Evolutionary conservation across 176 grass and related monocot species (phyloP).

Genomic region (Alloteropsis semialata): DNA sequence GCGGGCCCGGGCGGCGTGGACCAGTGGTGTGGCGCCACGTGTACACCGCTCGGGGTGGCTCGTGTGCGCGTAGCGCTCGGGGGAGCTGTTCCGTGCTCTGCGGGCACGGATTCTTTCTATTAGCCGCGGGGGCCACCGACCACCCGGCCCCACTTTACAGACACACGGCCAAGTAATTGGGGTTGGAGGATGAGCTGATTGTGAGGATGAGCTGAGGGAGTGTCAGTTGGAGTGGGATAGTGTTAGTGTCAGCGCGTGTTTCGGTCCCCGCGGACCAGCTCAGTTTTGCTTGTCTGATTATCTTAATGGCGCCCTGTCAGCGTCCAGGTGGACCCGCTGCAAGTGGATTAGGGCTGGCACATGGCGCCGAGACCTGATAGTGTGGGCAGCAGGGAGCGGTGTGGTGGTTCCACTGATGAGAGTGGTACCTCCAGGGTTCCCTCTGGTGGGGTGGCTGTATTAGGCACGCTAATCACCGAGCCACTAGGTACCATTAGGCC

Average conservation of each 20-base stretch:
- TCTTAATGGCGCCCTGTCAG: background rate
- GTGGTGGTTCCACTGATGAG: too few species aligned
- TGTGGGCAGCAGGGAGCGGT: too few species aligned
- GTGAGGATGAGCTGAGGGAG: background rate
- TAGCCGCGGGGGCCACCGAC: too few species aligned
- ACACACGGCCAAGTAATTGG: too few species aligned
- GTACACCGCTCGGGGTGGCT: fast-evolving
- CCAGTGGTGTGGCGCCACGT: background rate
- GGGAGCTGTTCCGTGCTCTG: background rate
- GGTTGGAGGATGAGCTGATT: too few species aligned
- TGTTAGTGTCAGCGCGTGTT: background rate
- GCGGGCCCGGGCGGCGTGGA: fast-evolving
- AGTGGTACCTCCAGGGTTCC: background rate
- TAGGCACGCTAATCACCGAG: too few species aligned
- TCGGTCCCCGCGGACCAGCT: background rate
- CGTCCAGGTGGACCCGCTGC: background rate
- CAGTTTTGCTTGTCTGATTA: background rate
- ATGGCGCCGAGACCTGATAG: background rate
- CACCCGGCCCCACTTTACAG: too few species aligned
- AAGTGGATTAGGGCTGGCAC: background rate
- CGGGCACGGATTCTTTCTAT: background rate
- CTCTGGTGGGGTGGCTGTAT: background rate
- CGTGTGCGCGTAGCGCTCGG: background rate
- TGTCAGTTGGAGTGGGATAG: background rate
- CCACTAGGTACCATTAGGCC: too few species aligned